Evolutionary conservation across 1,284 basidiomycete species (phyloP).

Genomic region (Erythrobasidium hasegawianum): DNA sequence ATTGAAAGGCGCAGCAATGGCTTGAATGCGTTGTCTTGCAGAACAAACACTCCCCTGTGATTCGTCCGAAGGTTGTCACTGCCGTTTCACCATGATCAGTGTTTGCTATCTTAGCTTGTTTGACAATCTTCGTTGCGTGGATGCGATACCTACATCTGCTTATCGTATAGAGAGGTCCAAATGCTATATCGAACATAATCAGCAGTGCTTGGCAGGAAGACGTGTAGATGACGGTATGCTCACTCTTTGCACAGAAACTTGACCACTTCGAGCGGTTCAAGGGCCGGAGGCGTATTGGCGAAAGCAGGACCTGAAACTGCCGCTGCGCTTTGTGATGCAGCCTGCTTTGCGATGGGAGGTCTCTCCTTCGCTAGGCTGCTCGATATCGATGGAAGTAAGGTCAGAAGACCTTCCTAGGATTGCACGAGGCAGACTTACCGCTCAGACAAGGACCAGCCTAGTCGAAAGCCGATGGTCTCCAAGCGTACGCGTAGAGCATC

Average conservation of each 20-base stretch:
- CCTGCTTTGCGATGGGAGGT: slow-evolving; percentile 25
- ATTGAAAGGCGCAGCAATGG: slow-evolving; percentile 30
- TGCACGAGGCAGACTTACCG: too few species aligned
- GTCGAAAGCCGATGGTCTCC: slow-evolving; percentile 40
- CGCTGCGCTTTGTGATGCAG: background rate
- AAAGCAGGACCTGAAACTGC: background rate
- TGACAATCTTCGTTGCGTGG: too few species aligned
- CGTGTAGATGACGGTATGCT: background rate
- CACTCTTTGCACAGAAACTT: slow-evolving; percentile 46
- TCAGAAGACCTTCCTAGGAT: too few species aligned
- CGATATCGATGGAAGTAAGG: background rate
- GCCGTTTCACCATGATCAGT: too few species aligned
- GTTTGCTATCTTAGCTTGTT: too few species aligned
- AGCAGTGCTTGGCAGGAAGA: background rate
- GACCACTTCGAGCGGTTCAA: slow-evolving; percentile 42
- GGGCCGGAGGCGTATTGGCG: slow-evolving; percentile 3
- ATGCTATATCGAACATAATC: slow-evolving; percentile 16
- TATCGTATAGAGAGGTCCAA: slow-evolving; percentile 43
- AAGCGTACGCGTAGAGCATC: slow-evolving; percentile 35
- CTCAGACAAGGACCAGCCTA: slow-evolving; percentile 41
- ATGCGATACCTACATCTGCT: slow-evolving; percentile 39
- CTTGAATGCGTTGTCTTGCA: slow-evolving; percentile 40
- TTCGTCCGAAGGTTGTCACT: slow-evolving; percentile 46
- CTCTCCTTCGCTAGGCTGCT: slow-evolving; percentile 23
- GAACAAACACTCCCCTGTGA: slow-evolving; percentile 44